Evolutionary conservation across 2,329 filamentous ascomycete genomes (phyloP), one percentile per base, ranked within the genome.

Genomic region (Podosphaera aphanis): DNA sequence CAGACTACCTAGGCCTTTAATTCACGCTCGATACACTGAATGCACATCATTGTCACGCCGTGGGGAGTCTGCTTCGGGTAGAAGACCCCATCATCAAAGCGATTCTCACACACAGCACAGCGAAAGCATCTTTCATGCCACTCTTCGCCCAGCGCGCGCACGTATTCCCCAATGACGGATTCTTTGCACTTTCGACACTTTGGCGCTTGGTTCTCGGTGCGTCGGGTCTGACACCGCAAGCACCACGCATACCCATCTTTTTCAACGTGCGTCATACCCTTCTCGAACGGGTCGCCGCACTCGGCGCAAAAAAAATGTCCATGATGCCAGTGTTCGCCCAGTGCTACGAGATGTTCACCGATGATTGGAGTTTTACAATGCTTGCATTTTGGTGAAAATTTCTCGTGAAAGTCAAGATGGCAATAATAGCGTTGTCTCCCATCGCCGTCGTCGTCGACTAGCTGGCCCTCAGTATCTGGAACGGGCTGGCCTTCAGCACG

Each of bases 221-320:
- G 76, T 58, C 85, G 83, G 13, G 86, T 92, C 65, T 95, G 88
- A 60, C 90, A 98, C 19, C 72, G 72, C 41, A 95, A 74, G 62
- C 90, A 98, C 86, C 90, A 98, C 4, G 90, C 90, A 61, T 93
- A 95, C 8, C 88, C 88, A 53, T 95, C 88, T 63, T 93, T 93
- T 60, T 98, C 90, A 46, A 98, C 77, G 56, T 79, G 75, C 40
- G 74, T 78, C 63, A 70, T 72, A 49, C 72, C 73, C 42, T 69
- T 67, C 52, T 70, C 83, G 59, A 98, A 98, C 0, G 90, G 88
- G 64, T 98, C 88, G 53, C 90, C 90, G 60, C 90, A 98, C 67
- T 98, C 85, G 37, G 90, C 90, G 59, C 90, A 98, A 71, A 98
- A 98, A 66, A 98, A 98, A 64, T 98, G 90, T 0, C 90, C 90